Percentiles rank a stretch among this genome's conserved stretches.
Conservation (phyloP, 495 filamentous ascomycete genomes). For the Tuber melanosporum region DNA sequence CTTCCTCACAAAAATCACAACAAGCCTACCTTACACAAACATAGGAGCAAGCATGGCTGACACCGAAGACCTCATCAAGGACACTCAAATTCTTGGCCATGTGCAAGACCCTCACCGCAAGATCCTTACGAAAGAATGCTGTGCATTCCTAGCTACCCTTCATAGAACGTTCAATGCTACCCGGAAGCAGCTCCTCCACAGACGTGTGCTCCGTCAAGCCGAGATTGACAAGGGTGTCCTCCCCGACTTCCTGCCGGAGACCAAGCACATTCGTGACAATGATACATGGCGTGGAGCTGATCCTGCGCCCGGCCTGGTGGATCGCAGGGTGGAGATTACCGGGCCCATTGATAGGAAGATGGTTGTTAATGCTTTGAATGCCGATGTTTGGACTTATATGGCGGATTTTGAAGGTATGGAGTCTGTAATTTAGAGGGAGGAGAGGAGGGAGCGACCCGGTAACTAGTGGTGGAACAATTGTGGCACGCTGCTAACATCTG, state of each 20-base stretch:
- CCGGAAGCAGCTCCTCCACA: constrained; percentile 82
- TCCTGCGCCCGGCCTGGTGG: constrained; percentile 86
- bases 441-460: not conserved
- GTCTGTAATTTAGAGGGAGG: not conserved
- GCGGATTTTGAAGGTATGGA: constrained; percentile 88
- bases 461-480: not conserved
- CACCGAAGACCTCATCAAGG: constrained; percentile 71
- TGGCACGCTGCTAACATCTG: not conserved
- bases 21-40: not conserved
- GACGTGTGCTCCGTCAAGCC: constrained; percentile 78
- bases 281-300: constrained; percentile 90
- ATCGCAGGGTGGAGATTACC: constrained; percentile 97
- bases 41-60: constrained; percentile 54
- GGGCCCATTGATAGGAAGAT: constrained; percentile 98
- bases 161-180: constrained; percentile 90
- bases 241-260: constrained; percentile 96
- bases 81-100: constrained; percentile 74
- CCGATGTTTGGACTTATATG: constrained; percentile 99
- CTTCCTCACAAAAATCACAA: not conserved
- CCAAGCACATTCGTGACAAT: constrained; percentile 89
- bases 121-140: constrained; percentile 85
- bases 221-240: constrained; percentile 87
- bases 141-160: constrained; percentile 86
- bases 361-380: constrained; percentile 97
- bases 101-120: constrained; percentile 73